Conservation (phyloP, 805 yeast genomes). For the Grigorovia humatica region DNA sequence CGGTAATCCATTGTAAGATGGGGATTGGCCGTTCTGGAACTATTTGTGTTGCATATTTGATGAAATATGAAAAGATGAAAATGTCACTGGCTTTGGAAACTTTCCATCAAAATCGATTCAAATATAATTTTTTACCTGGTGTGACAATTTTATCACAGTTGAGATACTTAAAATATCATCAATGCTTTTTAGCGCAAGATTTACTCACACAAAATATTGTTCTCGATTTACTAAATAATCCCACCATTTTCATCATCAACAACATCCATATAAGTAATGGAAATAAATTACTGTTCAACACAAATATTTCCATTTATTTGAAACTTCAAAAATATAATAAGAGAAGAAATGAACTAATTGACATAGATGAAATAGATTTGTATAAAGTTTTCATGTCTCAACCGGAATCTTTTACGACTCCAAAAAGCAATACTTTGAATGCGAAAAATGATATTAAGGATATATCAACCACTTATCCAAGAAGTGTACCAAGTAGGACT, state of each 20-base stretch:
- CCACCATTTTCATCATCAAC: constrained; percentile 9
- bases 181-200: constrained; percentile 14
- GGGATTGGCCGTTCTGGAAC: constrained; percentile 92
- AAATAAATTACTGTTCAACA: constrained; percentile 5
- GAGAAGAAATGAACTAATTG: background rate
- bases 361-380: constrained; percentile 1
- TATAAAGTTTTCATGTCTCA: background rate
- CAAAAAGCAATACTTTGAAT: background rate
- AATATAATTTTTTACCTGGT: constrained; percentile 47
- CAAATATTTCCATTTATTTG: constrained; percentile 6
- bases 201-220: constrained; percentile 5
- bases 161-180: constrained; percentile 54
- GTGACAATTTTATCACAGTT: constrained; percentile 63
- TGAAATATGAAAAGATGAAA: constrained; percentile 34
- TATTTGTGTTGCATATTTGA: constrained; percentile 57
- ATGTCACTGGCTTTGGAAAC: constrained; percentile 38
- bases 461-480: background rate
- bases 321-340: constrained; percentile 15
- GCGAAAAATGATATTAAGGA: background rate
- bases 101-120: constrained; percentile 53
- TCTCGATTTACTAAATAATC: constrained; percentile 5
- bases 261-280: constrained; percentile 14
- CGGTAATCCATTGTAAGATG: constrained; percentile 74
- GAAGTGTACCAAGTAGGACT: background rate
- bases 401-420: background rate